phyloP scores from a whole-genome alignment of 768 basidiomycete genomes.

The Tulasnella sp. region DNA sequence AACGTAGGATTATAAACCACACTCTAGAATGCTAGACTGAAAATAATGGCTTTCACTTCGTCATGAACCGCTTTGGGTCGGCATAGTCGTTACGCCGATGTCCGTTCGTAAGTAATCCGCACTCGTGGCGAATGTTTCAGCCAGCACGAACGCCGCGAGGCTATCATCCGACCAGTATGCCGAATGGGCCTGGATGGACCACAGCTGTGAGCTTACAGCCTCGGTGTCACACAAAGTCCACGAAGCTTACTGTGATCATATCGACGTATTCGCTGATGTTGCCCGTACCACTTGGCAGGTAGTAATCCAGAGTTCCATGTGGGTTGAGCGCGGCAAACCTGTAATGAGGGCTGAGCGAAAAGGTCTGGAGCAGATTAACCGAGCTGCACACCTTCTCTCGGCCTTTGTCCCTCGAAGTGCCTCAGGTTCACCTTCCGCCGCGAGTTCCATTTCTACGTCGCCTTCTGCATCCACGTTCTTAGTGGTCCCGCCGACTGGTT shows the following conservation, averaged over 20 bases:
- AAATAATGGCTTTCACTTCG: too few species aligned
- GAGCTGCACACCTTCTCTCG: slow-evolving; percentile 20
- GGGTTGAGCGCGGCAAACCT: slow-evolving; percentile 35
- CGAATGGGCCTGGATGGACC: slow-evolving; percentile 28
- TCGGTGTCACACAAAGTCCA: not conserved
- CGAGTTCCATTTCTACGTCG: slow-evolving; percentile 9
- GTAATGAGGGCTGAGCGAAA: not conserved
- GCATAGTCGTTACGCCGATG: not conserved
- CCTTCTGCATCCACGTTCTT: not conserved
- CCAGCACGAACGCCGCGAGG: slow-evolving; percentile 31
- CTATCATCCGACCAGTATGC: slow-evolving; percentile 31
- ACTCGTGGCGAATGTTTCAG: slow-evolving; percentile 30
- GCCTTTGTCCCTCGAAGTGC: slow-evolving; percentile 20
- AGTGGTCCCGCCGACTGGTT: not conserved
- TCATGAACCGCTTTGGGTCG: too few species aligned
- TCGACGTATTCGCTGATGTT: slow-evolving; percentile 29
- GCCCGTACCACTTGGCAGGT: slow-evolving; percentile 28
- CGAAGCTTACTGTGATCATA: slow-evolving; percentile 21
- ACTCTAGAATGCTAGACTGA: too few species aligned
- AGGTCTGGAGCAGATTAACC: not conserved
- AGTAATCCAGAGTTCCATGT: slow-evolving; percentile 34
- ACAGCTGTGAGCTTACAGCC: not conserved
- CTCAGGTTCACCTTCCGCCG: not conserved
- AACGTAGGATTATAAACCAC: too few species aligned
- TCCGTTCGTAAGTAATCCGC: slow-evolving; percentile 25